Evolutionary conservation across 2,329 filamentous ascomycete species (phyloP), one percentile per base, ranked within the genome.

Genomic region (Aspergillus tubingensis): DNA sequence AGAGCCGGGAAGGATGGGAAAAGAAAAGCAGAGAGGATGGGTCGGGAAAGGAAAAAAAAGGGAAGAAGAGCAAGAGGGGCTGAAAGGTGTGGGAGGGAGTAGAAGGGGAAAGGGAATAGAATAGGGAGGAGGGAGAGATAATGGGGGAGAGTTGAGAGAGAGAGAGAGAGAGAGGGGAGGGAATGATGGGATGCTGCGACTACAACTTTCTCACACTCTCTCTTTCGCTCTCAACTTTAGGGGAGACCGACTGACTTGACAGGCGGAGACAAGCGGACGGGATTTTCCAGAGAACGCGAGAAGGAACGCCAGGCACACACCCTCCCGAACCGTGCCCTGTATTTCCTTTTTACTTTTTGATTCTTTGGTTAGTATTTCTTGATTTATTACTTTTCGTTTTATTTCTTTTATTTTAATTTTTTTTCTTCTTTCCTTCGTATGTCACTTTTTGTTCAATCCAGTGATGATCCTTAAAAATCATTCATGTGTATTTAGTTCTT

Each of bases 101-200:
- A 59, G 64, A 62, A 59, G 65, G 60, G 58, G 64, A 62, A 62
- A 59, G 68, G 60, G 68, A 64, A 62, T 60, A 66, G 60, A 59
- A 65, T 69, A 55, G 62, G 62, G 62, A 65, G 66, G 68, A 69
- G 62, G 70, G 70, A 30, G 69, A 69, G 68, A 68, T 72, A 70
- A 70, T 68, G 65, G 70, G 70, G 64, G 61, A 69, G 62, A 63
- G 25, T 8, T 27, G 23, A 25, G 23, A 25, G 23, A 68, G 65
- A 69, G 70, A 63, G 61, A 69, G 62, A 63, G 39, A 11, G 70
- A 70, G 63, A 64, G 69, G 69, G 67, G 64, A 70, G 72, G 65
- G 58, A 53, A 59, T 62, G 58, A 62, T 62, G 61, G 65, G 61
- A 60, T 53, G 62, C 47, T 58, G 57, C 43, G 27, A 49, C 48